phyloP scores from a whole-genome alignment of 306 rosid genomes.

The Crataegus laevigata region DNA sequence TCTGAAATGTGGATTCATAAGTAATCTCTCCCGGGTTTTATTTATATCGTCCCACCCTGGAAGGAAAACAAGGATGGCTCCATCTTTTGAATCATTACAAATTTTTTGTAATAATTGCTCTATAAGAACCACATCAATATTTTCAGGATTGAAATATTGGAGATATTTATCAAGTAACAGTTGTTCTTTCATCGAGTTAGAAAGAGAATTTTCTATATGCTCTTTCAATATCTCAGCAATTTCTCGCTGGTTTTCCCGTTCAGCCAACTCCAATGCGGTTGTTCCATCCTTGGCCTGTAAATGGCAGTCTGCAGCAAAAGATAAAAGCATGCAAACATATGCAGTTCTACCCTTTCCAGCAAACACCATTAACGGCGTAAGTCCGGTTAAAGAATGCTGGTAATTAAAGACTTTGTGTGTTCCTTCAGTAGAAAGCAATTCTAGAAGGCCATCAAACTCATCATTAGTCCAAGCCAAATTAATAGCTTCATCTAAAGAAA shows the following conservation, averaged over 20 bases:
- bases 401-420: constrained; percentile 46
- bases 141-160: constrained; percentile 47
- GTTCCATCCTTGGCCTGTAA: constrained; percentile 62
- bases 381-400: constrained; percentile 74
- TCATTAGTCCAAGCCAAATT: constrained; percentile 74
- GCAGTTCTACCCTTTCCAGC: constrained; percentile 82
- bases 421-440: constrained; percentile 59
- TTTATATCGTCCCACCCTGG: constrained; percentile 98
- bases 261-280: constrained; percentile 65
- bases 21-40: constrained; percentile 54
- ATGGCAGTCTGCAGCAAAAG: constrained; percentile 67
- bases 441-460: constrained; percentile 68
- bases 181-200: constrained; percentile 40
- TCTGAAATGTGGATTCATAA: constrained; percentile 46
- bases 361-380: constrained; percentile 82
- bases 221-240: constrained; percentile 49
- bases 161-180: constrained; percentile 53
- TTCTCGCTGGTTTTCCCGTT: constrained; percentile 49
- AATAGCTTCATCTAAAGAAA: constrained; percentile 75
- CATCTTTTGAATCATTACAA: constrained; percentile 69
- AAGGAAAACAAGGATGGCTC: constrained; percentile 89
- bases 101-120: constrained; percentile 66
- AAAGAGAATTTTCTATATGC: constrained; percentile 39
- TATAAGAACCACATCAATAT: constrained; percentile 59
- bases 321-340: constrained; percentile 73